phyloP scores from a whole-genome alignment of 2,329 filamentous ascomycete species.

The Blumeriella jaapii region DNA sequence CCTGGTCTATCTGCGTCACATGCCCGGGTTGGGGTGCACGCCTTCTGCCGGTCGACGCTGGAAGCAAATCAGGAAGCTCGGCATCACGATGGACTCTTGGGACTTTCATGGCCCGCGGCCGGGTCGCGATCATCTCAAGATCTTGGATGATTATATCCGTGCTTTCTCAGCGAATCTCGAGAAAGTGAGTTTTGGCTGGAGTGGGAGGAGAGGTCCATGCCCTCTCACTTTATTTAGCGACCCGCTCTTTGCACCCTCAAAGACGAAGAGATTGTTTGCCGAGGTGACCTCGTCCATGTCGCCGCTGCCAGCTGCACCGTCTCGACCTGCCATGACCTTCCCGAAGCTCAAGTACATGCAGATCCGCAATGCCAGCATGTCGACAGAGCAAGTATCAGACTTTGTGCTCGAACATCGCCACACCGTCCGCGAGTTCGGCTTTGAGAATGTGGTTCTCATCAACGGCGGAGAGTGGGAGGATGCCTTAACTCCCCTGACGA shows the following conservation, averaged over 20 bases:
- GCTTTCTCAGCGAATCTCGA: constrained; percentile 54
- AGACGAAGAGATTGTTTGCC: constrained; percentile 47
- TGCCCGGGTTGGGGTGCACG: constrained; percentile 61
- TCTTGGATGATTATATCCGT: constrained; percentile 71
- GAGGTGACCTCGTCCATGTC: constrained; percentile 56
- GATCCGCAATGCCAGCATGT: constrained; percentile 62
- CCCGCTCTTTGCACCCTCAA: constrained; percentile 50
- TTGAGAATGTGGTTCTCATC: constrained; percentile 62
- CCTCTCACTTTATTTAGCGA: constrained; percentile 56
- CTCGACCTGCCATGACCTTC: constrained; percentile 50
- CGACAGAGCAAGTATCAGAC: constrained; percentile 55
- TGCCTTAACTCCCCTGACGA: constrained; percentile 60
- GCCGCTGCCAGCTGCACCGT: constrained; percentile 41
- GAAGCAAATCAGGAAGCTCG: constrained; percentile 64
- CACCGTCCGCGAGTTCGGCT: constrained; percentile 66
- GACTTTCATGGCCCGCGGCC: constrained; percentile 48
- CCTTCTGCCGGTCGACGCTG: constrained; percentile 63
- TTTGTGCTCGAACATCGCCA: constrained; percentile 57
- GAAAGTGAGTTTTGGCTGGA: constrained; percentile 68
- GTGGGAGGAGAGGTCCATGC: constrained; percentile 59
- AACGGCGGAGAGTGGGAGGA: constrained; percentile 68
- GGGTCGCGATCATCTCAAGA: constrained; percentile 59
- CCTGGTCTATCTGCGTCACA: constrained; percentile 66
- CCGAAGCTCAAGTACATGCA: constrained; percentile 55
- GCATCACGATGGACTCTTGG: constrained; percentile 62